Evolutionary conservation across 31 red algal genomes (phyloP).

Genomic region (Odonthalia washingtoniensis): DNA sequence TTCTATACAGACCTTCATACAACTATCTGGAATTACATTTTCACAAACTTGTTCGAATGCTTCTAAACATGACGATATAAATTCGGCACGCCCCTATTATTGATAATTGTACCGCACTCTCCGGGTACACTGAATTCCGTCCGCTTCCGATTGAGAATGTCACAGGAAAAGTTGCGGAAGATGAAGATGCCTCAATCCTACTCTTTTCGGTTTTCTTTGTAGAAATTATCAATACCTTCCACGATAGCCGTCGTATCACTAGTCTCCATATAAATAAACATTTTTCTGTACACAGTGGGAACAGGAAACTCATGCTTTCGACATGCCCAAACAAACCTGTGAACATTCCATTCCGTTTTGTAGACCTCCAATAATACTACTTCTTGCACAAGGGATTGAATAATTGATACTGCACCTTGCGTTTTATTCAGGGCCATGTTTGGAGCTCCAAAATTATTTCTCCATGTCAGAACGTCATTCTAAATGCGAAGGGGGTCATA

Average conservation of each 20-base stretch:
- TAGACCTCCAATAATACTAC: no score
- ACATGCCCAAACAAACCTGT: no score
- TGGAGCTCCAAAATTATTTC: no score
- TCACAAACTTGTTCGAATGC: conserved; percentile 80
- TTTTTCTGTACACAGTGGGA: no score
- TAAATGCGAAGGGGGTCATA: no score
- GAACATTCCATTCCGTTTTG: no score
- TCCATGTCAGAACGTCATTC: no score
- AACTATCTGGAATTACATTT: conserved; percentile 58
- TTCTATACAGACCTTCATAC: conserved; percentile 59
- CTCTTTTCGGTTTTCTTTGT: conserved; percentile 49
- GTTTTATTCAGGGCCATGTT: no score
- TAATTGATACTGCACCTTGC: no score
- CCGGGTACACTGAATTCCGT: no score
- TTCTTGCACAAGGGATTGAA: no score
- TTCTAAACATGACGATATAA: conserved; percentile 68
- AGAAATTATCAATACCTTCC: conserved; percentile 76
- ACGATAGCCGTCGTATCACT: conserved; percentile 51
- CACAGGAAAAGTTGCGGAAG: conserved; percentile 69
- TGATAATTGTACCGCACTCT: conserved; percentile 11
- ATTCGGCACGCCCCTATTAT: conserved; percentile 55
- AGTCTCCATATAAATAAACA: conserved; percentile 21
- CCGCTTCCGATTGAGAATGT: conserved; percentile 49
- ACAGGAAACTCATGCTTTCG: no score
- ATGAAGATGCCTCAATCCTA: conserved; percentile 81